Conservation (phyloP, 1,284 basidiomycete genomes). For the Athelia psychrophila region DNA sequence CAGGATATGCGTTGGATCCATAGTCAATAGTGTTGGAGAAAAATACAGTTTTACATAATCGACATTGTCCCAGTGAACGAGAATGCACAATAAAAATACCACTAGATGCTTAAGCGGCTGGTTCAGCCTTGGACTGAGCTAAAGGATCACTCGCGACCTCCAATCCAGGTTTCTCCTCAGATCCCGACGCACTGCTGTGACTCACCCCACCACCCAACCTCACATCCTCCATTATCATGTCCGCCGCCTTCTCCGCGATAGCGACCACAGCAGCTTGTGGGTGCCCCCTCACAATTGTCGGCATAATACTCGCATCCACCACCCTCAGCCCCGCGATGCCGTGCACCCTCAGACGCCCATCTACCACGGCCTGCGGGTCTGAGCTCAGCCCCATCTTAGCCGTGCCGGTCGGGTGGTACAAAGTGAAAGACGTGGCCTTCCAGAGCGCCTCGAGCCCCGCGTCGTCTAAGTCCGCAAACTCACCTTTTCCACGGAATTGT, state of each 20-base stretch:
- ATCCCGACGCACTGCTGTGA: too few relatives aligned
- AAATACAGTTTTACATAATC: too few relatives aligned
- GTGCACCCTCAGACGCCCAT: conserved; percentile 32
- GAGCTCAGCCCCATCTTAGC: conserved; percentile 22
- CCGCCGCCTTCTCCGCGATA: conserved; percentile 18
- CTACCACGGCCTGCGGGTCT: conserved; percentile 26
- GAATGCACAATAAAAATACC: too few relatives aligned
- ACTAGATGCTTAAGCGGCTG: too few relatives aligned
- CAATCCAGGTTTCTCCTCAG: too few relatives aligned
- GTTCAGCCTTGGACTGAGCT: too few relatives aligned
- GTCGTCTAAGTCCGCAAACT: conserved; percentile 26
- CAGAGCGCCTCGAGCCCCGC: conserved; percentile 26
- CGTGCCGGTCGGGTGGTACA: conserved; percentile 31
- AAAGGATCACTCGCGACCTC: too few relatives aligned
- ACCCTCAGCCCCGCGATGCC: conserved; percentile 32
- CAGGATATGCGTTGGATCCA: too few relatives aligned
- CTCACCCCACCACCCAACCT: too few relatives aligned
- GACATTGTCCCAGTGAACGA: too few relatives aligned
- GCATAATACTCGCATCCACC: conserved; percentile 37
- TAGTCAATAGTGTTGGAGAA: too few relatives aligned
- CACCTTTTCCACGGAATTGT: conserved; percentile 16
- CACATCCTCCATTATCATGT: conserved; percentile 17
- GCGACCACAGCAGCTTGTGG: conserved; percentile 25
- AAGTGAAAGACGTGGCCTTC: conserved; percentile 27
- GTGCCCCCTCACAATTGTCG: conserved; percentile 28